Percentiles rank a stretch among this genome's conserved stretches.
Evolutionary conservation across 2,329 filamentous ascomycete species (phyloP).

Genomic region (Diaporthe ilicicola): DNA sequence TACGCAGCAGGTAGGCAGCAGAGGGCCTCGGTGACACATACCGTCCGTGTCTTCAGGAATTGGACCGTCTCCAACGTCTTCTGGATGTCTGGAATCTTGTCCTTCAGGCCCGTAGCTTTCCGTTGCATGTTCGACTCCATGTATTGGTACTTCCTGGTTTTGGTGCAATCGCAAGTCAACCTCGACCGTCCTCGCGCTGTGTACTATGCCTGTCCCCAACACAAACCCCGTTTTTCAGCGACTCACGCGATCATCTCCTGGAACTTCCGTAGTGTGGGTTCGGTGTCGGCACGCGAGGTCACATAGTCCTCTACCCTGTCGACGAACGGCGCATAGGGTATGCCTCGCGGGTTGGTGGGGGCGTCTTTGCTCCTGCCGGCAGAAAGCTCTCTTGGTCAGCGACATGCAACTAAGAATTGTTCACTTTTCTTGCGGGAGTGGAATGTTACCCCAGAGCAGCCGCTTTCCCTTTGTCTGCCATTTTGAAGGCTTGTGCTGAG

Average conservation of each 20-base stretch:
- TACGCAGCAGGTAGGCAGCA: background rate
- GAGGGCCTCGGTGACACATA: slow-evolving; percentile 48
- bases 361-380: slow-evolving; percentile 55
- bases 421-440: background rate
- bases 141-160: slow-evolving; percentile 93
- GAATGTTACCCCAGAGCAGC: slow-evolving; percentile 44
- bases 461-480: slow-evolving; percentile 53
- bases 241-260: slow-evolving; percentile 93
- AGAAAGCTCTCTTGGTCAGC: slow-evolving; percentile 13
- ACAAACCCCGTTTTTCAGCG: background rate
- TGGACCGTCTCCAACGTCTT: slow-evolving; percentile 93
- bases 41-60: slow-evolving; percentile 82
- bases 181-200: too few relatives aligned
- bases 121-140: slow-evolving; percentile 96
- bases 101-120: slow-evolving; percentile 80
- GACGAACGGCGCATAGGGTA: slow-evolving; percentile 85
- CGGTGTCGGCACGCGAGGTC: slow-evolving; percentile 78
- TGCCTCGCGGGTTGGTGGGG: slow-evolving; percentile 81
- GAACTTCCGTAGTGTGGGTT: slow-evolving; percentile 82
- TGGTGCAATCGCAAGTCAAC: slow-evolving; percentile 35
- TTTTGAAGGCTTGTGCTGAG: slow-evolving; percentile 34
- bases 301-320: slow-evolving; percentile 92
- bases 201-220: too few relatives aligned
- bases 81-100: slow-evolving; percentile 97
- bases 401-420: background rate